phyloP scores from a whole-genome alignment of 345 rosid species.

The Pugionium cornutum region DNA sequence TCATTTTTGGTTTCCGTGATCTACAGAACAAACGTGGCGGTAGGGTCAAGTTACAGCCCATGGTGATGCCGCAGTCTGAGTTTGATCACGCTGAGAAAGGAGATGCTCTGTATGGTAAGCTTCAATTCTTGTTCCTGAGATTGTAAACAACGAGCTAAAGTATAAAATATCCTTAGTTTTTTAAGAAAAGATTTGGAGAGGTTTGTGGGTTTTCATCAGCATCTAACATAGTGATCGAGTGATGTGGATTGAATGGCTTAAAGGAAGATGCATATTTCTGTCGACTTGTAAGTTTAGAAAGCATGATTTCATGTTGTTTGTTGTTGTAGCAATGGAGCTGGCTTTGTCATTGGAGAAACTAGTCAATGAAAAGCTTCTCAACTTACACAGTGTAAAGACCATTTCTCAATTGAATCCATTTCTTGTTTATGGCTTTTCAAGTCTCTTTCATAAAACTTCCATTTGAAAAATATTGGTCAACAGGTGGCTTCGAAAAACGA shows the following conservation, averaged over 20 bases:
- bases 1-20: neutral
- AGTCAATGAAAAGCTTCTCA: constrained; percentile 73
- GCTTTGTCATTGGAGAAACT: constrained; percentile 86
- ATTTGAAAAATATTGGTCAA: neutral
- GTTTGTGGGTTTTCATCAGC: neutral
- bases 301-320: constrained; percentile 3
- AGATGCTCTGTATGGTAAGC: constrained; percentile 83
- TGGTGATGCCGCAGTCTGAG: constrained; percentile 69
- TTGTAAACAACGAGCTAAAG: neutral
- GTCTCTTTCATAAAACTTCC: neutral
- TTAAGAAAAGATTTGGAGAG: neutral
- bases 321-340: constrained; percentile 81
- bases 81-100: constrained; percentile 92
- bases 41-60: constrained; percentile 68
- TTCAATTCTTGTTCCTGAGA: neutral
- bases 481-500: constrained; percentile 69
- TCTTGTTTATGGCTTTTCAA: too few species aligned
- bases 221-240: neutral
- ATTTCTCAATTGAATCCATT: neutral
- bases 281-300: neutral
- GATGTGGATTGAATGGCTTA: neutral
- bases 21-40: constrained; percentile 89
- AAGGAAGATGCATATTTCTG: neutral
- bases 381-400: constrained; percentile 57
- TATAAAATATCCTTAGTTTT: neutral